Conservation (phyloP, 208 protist species). For the Crithidia sp. region DNA sequence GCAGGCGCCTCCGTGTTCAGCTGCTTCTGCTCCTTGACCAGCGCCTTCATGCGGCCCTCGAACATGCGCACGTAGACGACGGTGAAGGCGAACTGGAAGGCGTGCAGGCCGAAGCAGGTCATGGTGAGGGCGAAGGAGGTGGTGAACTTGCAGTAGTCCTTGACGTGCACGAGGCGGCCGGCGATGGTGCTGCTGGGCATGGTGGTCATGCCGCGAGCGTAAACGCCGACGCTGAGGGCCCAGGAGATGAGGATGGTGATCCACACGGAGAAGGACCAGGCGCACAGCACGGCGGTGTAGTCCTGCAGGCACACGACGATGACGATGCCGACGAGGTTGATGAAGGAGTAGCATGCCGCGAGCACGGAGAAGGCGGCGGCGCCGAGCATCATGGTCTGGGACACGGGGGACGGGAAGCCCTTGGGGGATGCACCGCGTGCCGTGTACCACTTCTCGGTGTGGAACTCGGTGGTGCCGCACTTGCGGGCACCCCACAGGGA, state of each 20-base stretch:
- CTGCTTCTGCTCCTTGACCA: conserved; percentile 37
- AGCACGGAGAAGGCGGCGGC: conserved; percentile 24
- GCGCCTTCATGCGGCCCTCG: conserved; percentile 26
- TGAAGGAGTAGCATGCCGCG: conserved; percentile 28
- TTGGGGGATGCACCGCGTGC: background rate
- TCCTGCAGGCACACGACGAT: conserved; percentile 26
- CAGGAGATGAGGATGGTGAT: conserved; percentile 38
- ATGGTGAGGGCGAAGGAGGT: conserved; percentile 28
- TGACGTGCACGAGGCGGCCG: conserved; percentile 18
- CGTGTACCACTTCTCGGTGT: conserved; percentile 23
- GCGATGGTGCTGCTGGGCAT: conserved; percentile 24
- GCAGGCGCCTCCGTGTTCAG: background rate
- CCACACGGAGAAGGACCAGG: conserved; percentile 36
- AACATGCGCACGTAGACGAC: conserved; percentile 26
- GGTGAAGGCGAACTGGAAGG: conserved; percentile 34
- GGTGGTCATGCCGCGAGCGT: conserved; percentile 18
- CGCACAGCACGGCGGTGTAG: conserved; percentile 32
- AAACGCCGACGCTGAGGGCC: conserved; percentile 32
- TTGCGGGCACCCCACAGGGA: conserved; percentile 28
- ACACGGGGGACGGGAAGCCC: conserved; percentile 22
- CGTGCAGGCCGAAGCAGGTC: conserved; percentile 26
- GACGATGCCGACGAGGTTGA: conserved; percentile 25
- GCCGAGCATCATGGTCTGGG: conserved; percentile 29
- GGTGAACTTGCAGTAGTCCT: conserved; percentile 35
- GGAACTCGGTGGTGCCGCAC: conserved; percentile 18